These are phyloP conservation scores for Brassica incana DNA, from an alignment of 345 rosid species.

Conservation along the genomic window DNA sequence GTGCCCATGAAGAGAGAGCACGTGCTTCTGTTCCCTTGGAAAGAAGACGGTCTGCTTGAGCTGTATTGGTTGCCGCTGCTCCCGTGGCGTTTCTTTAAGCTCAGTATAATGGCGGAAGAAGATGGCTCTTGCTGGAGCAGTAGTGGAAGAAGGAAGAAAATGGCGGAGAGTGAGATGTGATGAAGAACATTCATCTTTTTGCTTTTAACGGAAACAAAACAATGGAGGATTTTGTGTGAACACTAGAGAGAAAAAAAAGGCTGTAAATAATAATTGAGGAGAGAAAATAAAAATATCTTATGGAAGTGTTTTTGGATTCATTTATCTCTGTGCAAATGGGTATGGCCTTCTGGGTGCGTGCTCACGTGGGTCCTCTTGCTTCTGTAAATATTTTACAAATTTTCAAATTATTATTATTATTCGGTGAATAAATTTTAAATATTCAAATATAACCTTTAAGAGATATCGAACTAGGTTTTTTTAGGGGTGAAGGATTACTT, in stretches of 20 bases:
- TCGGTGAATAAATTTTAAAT: background rate
- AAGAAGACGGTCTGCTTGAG: conserved; percentile 48
- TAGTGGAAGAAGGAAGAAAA: conserved; percentile 33
- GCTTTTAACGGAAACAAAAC: conserved; percentile 9
- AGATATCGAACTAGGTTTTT: background rate
- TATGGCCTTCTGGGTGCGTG: conserved; percentile 15
- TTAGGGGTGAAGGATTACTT: too few relatives aligned
- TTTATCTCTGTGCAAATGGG: conserved; percentile 28
- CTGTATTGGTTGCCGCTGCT: conserved; percentile 47
- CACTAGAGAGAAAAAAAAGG: too few relatives aligned
- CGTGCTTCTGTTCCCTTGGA: conserved; percentile 57
- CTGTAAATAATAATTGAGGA: conserved; percentile 36
- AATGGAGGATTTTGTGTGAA: background rate
- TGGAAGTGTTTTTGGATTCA: conserved; percentile 15
- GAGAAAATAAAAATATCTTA: conserved; percentile 16
- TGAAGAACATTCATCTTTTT: conserved; percentile 26
- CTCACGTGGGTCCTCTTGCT: conserved; percentile 43
- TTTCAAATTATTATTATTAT: background rate
- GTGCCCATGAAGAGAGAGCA: conserved; percentile 50
- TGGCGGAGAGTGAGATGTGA: conserved; percentile 35
- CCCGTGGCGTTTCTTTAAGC: conserved; percentile 62
- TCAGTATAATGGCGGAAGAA: conserved; percentile 61
- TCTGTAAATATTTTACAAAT: conserved; percentile 2
- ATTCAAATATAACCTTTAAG: background rate
- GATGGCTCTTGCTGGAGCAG: conserved; percentile 37